Percentiles rank a stretch among this genome's conserved stretches.
Conservation (phyloP, 2,329 filamentous ascomycete species). For the Penicillium hesseltinei region DNA sequence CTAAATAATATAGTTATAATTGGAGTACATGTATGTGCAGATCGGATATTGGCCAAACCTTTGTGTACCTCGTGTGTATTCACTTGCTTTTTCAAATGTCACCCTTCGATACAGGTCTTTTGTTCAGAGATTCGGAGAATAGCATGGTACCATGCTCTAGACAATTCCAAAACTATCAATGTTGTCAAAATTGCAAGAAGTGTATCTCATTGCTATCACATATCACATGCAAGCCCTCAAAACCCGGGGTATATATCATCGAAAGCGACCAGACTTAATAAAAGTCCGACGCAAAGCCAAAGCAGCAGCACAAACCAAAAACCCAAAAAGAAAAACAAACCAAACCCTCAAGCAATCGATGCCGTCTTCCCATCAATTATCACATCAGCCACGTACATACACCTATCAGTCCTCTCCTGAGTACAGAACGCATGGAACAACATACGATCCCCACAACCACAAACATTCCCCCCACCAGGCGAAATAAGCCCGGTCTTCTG, state of each 20-base stretch:
- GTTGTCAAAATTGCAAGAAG: background rate
- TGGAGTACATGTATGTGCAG: background rate
- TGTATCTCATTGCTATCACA: background rate
- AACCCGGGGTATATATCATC: conserved; percentile 6
- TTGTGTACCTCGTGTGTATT: background rate
- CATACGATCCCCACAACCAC: conserved; percentile 32
- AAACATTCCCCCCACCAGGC: conserved; percentile 35
- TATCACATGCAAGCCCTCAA: background rate
- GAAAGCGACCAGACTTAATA: background rate
- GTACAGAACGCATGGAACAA: conserved; percentile 36
- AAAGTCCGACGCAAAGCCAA: background rate
- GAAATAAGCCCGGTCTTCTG: conserved; percentile 31
- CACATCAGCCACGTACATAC: conserved; percentile 33
- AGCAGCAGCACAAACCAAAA: background rate
- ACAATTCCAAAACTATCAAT: too few relatives aligned
- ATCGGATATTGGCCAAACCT: background rate
- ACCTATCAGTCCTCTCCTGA: conserved; percentile 19
- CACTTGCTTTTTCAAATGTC: background rate
- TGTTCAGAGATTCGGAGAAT: too few relatives aligned
- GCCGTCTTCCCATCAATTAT: conserved; percentile 20
- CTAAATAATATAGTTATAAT: background rate
- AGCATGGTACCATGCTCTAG: background rate
- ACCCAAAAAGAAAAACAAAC: background rate
- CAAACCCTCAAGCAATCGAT: conserved; percentile 12
- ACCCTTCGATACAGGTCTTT: background rate